Percentiles rank a stretch among this genome's conserved stretches.
Conservation (phyloP, 306 rosid genomes). For the Prunus campanulata region DNA sequence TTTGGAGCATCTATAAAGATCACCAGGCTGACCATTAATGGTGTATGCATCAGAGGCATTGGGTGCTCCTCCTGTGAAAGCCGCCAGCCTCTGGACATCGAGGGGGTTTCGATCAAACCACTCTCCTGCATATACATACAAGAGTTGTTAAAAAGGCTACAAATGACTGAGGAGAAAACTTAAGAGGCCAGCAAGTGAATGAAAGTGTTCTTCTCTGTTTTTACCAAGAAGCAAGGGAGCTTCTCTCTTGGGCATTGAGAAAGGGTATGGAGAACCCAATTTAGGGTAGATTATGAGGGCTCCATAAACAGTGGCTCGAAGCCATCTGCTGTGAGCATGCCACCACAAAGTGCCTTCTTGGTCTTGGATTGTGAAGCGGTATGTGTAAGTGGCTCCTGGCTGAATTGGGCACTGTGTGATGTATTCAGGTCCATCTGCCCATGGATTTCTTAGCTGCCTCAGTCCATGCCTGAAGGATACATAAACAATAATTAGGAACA, state of each 20-base stretch:
- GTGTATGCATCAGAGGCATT: constrained; percentile 77
- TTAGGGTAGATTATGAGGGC: constrained; percentile 72
- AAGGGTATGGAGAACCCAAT: constrained; percentile 74
- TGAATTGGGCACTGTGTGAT: constrained; percentile 88
- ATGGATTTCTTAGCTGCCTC: constrained; percentile 78
- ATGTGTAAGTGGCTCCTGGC: constrained; percentile 89
- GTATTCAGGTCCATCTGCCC: constrained; percentile 95
- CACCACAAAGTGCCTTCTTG: constrained; percentile 97
- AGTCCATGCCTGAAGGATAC: constrained; percentile 73
- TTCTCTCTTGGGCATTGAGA: constrained; percentile 66
- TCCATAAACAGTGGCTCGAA: constrained; percentile 93
- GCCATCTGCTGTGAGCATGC: constrained; percentile 91
- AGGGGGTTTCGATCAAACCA: constrained; percentile 83
- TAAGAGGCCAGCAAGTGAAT: background rate
- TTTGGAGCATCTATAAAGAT: constrained; percentile 69
- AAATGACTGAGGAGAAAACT: background rate
- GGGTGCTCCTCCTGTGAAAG: constrained; percentile 81
- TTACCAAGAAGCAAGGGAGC: constrained; percentile 73
- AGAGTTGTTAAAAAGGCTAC: background rate
- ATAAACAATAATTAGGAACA: constrained; percentile 12
- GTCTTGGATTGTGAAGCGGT: constrained; percentile 68
- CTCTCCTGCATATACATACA: constrained; percentile 59
- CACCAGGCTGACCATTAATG: constrained; percentile 91
- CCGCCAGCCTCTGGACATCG: constrained; percentile 54
- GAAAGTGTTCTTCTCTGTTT: background rate